Conservation (phyloP, 495 filamentous ascomycete genomes). For the Amniculicola lignicola region DNA sequence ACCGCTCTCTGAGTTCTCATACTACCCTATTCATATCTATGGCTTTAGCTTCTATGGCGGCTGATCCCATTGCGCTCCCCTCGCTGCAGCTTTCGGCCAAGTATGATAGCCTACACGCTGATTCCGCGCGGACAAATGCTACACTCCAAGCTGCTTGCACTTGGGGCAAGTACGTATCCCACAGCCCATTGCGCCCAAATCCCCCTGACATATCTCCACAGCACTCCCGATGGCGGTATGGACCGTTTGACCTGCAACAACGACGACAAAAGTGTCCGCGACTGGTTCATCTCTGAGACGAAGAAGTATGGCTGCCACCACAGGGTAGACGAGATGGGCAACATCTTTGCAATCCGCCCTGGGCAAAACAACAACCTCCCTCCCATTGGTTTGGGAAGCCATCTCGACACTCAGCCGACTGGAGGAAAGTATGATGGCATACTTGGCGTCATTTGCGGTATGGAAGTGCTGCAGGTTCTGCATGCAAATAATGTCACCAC, state of each 20-base stretch:
- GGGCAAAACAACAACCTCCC: conserved; percentile 21
- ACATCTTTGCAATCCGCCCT: conserved; percentile 16
- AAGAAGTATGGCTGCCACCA: conserved; percentile 16
- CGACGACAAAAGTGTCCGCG: conserved; percentile 16
- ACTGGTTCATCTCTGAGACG: conserved; percentile 19
- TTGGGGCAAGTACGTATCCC: conserved; percentile 9
- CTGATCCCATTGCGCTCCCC: not conserved
- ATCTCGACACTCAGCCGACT: conserved; percentile 16
- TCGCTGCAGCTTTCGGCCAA: conserved; percentile 3
- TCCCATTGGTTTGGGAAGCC: conserved; percentile 7
- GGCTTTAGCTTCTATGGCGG: not conserved
- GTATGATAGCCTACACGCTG: conserved; percentile 1
- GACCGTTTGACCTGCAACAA: conserved; percentile 13
- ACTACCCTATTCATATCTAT: conserved; percentile 11
- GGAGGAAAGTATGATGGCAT: conserved; percentile 21
- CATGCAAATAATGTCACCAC: conserved; percentile 11
- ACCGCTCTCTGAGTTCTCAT: not conserved
- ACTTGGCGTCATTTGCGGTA: conserved; percentile 13
- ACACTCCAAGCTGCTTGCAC: conserved; percentile 13
- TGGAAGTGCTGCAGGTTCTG: conserved; percentile 12
- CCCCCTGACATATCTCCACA: not conserved
- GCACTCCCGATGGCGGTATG: conserved; percentile 21
- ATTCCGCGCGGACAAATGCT: conserved; percentile 12
- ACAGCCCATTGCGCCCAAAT: not conserved
- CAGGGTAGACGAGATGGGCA: conserved; percentile 21